These are phyloP conservation scores for Mrakia gelida DNA, from an alignment of 768 basidiomycete species.

Conservation along the genomic window DNA sequence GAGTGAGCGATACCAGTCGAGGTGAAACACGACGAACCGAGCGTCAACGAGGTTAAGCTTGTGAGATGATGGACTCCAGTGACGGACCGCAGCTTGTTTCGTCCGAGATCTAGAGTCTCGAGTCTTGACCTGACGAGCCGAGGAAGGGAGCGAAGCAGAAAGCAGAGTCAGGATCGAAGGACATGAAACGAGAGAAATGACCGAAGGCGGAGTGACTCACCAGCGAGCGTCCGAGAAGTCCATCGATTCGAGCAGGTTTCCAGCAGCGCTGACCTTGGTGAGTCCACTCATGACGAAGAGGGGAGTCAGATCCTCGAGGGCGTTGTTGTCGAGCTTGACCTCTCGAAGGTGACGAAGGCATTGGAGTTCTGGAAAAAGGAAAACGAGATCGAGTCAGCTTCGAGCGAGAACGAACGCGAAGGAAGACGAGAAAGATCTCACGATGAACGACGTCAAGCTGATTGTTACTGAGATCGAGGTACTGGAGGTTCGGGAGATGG, in stretches of 20 bases:
- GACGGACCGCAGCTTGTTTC: conserved; percentile 63
- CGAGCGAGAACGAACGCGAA: neutral
- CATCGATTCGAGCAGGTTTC: conserved; percentile 61
- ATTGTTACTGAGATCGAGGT: conserved; percentile 85
- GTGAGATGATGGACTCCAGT: conserved; percentile 53
- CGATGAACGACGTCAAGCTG: conserved; percentile 80
- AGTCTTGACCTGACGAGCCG: conserved; percentile 49
- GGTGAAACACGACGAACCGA: conserved; percentile 59
- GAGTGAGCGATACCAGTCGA: neutral
- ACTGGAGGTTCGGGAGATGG: conserved; percentile 79
- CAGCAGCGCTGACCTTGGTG: conserved; percentile 73
- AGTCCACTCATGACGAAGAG: conserved; percentile 74
- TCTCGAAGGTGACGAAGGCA: conserved; percentile 82
- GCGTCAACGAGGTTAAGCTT: conserved; percentile 63
- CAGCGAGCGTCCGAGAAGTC: conserved; percentile 65
- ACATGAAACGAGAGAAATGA: conserved; percentile 33
- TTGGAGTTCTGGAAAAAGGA: conserved; percentile 60
- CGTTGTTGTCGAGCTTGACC: conserved; percentile 83
- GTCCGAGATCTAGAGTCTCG: conserved; percentile 76
- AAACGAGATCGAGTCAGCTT: neutral
- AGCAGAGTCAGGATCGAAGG: neutral
- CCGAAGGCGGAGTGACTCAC: conserved; percentile 48
- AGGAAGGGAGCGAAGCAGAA: neutral
- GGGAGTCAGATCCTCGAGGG: conserved; percentile 67
- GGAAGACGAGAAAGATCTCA: conserved; percentile 50